Evolutionary conservation across 768 basidiomycete genomes (phyloP), one percentile per base, ranked within the genome.

Genomic region (Boletus sp.): DNA sequence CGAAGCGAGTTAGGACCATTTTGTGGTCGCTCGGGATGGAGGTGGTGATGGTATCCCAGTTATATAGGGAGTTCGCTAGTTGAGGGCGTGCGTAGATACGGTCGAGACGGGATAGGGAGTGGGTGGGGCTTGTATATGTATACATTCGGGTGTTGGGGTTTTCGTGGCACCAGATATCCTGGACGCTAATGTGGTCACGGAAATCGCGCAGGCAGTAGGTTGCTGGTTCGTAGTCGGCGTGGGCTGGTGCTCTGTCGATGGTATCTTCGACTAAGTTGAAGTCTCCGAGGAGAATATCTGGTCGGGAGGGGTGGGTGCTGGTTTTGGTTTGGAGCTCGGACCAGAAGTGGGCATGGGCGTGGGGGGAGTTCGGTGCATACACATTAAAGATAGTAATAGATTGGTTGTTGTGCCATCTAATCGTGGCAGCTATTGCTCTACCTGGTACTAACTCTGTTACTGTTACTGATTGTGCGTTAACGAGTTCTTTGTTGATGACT

Each of bases 221-320:
- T 0, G 24, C 42, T 4, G 10, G 11, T 1, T 45, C 12, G 0
- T 55, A 24, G 36, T 79, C 75, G 0, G 15, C 1, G 0, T 59
- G 56, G 0, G 54, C 37, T 2, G 78, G 78, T 0, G 75, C 45
- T 0, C 74, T 9, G 52, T 80, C 79, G 0, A 79, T 53, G 0
- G 57, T 17, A 1, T 77, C 73, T 52, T 80, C 77, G 0, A 74
- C 72, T 1, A 80, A 32, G 58, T 82, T 81, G 41, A 75, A 75
- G 56, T 82, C 78, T 0, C 78, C 78, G 0, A 73, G 33, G 47
- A 82, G 55, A 0, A 77, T 12, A 5, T 41, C 40, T 0, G 40
- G 32, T 79, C 71, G 4, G 70, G 32, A 1, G 3, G 8, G 28
- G 5, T 5, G n/a, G n/a, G n/a, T 6, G 2, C 1, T 0, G 9